phyloP scores from a whole-genome alignment of 176 grass and related monocot genomes.

The Sorghum bicolor region DNA sequence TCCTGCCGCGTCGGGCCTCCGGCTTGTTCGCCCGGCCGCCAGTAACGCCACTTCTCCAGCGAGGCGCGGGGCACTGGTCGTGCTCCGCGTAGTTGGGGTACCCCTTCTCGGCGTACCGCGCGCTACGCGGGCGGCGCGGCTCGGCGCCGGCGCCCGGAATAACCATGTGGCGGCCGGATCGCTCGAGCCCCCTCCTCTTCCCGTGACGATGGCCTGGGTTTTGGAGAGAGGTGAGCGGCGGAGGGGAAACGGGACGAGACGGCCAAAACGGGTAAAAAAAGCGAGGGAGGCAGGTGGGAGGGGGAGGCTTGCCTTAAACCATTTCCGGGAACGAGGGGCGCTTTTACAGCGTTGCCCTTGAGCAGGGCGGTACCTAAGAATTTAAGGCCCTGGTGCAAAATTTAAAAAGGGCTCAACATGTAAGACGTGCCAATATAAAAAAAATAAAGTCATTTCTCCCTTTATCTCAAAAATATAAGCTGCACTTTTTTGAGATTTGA shows the following conservation, averaged over 20 bases:
- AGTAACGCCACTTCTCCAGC: not conserved
- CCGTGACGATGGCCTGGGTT: constrained; percentile 1
- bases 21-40: constrained; percentile 14
- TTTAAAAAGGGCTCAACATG: too few relatives aligned
- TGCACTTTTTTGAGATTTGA: too few relatives aligned
- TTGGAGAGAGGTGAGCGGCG: constrained; percentile 6
- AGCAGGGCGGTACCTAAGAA: too few relatives aligned
- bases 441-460: too few relatives aligned
- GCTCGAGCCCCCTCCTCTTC: not conserved
- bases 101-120: constrained; percentile 18
- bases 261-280: not conserved
- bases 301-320: not conserved
- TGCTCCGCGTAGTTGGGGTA: constrained; percentile 1
- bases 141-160: not conserved
- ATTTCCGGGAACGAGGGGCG: not conserved
- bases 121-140: constrained; percentile 22
- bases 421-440: too few relatives aligned
- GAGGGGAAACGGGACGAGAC: not conserved
- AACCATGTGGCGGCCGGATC: constrained; percentile 10
- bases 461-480: too few relatives aligned
- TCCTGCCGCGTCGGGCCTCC: constrained; percentile 22
- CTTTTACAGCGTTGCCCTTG: not conserved
- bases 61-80: not conserved
- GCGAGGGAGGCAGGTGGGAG: not conserved
- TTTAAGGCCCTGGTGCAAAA: too few relatives aligned